phyloP scores from a whole-genome alignment of 306 rosid genomes.

The Pyrus bretschneideri region DNA sequence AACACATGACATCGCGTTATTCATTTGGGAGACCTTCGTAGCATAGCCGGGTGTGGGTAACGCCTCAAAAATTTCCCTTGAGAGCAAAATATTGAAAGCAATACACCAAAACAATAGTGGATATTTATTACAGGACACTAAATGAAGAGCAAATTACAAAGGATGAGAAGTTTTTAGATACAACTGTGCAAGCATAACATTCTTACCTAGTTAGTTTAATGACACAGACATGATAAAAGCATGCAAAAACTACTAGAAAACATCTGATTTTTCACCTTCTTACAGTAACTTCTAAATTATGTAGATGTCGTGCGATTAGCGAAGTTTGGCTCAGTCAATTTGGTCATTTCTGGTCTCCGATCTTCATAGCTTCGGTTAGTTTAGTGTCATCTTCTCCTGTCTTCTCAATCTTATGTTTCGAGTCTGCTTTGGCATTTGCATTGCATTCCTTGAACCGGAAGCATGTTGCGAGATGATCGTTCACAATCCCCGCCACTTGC shows the following conservation, averaged over 20 bases:
- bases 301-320: constrained; percentile 18
- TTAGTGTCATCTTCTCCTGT: constrained; percentile 3
- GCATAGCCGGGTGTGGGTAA: neutral
- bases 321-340: neutral
- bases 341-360: constrained; percentile 18
- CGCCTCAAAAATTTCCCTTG: neutral
- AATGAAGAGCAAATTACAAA: too few species aligned
- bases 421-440: constrained; percentile 17
- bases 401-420: constrained; percentile 28
- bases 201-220: neutral
- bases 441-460: constrained; percentile 56
- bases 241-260: constrained; percentile 14
- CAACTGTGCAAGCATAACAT: too few species aligned
- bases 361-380: constrained; percentile 25
- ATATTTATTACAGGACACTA: too few species aligned
- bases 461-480: constrained; percentile 72
- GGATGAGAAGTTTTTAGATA: too few species aligned
- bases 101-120: too few species aligned
- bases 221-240: constrained; percentile 12
- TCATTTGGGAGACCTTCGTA: neutral
- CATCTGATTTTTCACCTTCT: neutral
- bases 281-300: constrained; percentile 1
- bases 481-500: constrained; percentile 82
- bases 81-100: too few species aligned
- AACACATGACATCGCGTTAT: neutral